These are phyloP conservation scores for Arthroderma sp. DNA, from an alignment of 2,329 filamentous ascomycete genomes.

Conservation along the genomic window DNA sequence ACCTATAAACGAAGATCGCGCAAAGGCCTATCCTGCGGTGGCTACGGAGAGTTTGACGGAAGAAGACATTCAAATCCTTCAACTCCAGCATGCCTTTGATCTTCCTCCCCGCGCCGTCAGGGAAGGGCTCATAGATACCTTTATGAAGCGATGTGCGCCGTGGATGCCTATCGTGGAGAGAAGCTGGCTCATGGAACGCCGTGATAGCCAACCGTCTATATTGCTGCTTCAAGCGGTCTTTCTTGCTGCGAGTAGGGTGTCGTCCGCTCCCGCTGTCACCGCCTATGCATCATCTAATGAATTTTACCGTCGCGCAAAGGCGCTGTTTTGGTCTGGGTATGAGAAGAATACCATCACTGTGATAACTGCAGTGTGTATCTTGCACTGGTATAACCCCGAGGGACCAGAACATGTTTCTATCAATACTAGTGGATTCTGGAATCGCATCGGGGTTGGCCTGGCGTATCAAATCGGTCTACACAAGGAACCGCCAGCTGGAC, in stretches of 20 bases:
- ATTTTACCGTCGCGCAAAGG: conserved; percentile 26
- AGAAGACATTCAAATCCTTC: conserved; percentile 20
- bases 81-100: conserved; percentile 20
- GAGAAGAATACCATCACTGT: conserved; percentile 24
- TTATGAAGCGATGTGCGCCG: conserved; percentile 23
- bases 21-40: conserved; percentile 18
- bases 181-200: conserved; percentile 21
- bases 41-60: conserved; percentile 19
- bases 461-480: conserved; percentile 37
- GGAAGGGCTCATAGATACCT: conserved; percentile 23
- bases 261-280: conserved; percentile 22
- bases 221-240: conserved; percentile 31
- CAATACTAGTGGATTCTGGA: conserved; percentile 37
- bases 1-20: conserved; percentile 21
- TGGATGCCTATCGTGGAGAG: conserved; percentile 26
- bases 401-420: conserved; percentile 29
- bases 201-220: conserved; percentile 20
- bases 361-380: conserved; percentile 23
- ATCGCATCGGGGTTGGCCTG: conserved; percentile 32
- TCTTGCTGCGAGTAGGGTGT: conserved; percentile 33
- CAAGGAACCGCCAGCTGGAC: conserved; percentile 27
- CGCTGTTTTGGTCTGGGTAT: conserved; percentile 24
- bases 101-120: conserved; percentile 20
- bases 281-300: conserved; percentile 22
- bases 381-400: conserved; percentile 28